Percentiles rank a stretch among this genome's conserved stretches.
phyloP scores from a whole-genome alignment of 1,284 basidiomycete genomes.

The Tranzscheliella williamsii region DNA sequence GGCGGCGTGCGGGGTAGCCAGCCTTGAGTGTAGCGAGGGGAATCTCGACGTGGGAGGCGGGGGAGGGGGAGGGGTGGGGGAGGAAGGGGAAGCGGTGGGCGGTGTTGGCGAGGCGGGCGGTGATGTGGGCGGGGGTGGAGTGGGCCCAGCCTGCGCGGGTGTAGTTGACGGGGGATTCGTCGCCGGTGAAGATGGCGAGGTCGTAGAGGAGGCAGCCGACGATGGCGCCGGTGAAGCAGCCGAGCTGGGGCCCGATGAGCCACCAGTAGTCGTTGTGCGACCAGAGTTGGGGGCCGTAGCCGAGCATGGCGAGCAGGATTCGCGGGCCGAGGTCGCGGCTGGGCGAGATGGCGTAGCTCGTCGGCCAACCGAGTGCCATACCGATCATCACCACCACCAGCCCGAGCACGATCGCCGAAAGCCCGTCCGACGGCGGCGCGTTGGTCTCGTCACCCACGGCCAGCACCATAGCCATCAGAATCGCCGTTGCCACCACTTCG shows the following conservation, averaged over 20 bases:
- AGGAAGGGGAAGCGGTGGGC: constrained; percentile 2
- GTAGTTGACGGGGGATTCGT: constrained; percentile 56
- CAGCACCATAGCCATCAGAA: constrained; percentile 44
- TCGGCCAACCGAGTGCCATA: constrained; percentile 68
- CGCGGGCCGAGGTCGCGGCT: constrained; percentile 71
- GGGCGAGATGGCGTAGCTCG: constrained; percentile 69
- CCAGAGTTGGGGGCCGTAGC: constrained; percentile 66
- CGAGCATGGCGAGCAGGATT: constrained; percentile 68
- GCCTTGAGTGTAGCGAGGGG: too few relatives aligned
- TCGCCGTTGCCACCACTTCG: constrained; percentile 39
- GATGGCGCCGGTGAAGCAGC: constrained; percentile 53
- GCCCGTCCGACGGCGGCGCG: constrained; percentile 64
- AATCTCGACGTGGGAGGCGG: too few relatives aligned
- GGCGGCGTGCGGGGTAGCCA: too few relatives aligned
- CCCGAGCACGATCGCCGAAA: constrained; percentile 68
- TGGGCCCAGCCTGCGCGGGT: constrained; percentile 19
- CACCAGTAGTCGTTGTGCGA: constrained; percentile 71
- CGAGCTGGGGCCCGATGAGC: constrained; percentile 70
- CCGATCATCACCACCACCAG: constrained; percentile 67
- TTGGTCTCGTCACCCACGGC: constrained; percentile 60
- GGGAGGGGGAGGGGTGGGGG: too few relatives aligned
- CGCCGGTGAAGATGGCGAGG: constrained; percentile 58
- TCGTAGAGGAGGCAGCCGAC: constrained; percentile 61
- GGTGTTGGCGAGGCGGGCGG: constrained; percentile 8
- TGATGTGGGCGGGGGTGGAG: constrained; percentile 13